Base-by-base conservation (phyloP, 176 grass and related monocot genomes). In the Microstegium vimineum region DNA sequence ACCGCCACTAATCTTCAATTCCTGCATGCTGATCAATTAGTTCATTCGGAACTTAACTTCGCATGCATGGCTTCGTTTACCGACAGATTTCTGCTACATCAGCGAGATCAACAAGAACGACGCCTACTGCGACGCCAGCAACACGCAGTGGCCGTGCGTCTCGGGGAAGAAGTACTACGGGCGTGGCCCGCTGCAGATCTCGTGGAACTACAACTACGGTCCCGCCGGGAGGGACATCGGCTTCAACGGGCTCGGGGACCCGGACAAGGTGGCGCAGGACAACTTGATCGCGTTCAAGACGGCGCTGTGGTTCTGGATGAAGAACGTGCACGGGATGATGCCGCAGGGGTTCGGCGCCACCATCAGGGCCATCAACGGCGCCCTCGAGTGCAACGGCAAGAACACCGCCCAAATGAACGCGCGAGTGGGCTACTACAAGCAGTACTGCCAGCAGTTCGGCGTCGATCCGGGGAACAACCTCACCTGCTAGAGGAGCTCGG, bases 131-230 rank as follows among this genome's bases (percentile, higher is more conserved):
- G 67, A 70, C 67, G 0, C 22, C 0, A 41, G 0, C 10, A 7
- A 1, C 22, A 69, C 0, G 67, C 67, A 70, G 67, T 42, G 67
- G 67, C 67, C 67, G n/a, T 70, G 67, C 37, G 37, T 8, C 22
- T 4, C 67, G 10, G 67, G 67, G 10, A 89, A 91, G 81, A 42
- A 13, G 3, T 93, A 97, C 89, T 89, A 78, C 41, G 94, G 91
- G 14, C 86, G 94, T 3, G 94, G 88, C 1, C 90, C 90, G 17
- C 57, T 97, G 31, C 86, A 90, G 59, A 34, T 97, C 4, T 82
- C 86, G 17, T 97, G 91, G 91, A 97, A 93, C 83, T 95, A 16
- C 71, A 95, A 95, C 79, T 95, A 95, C 57, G 90, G 93, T 2
- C 88, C 93, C 5, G 94, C 94, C 0, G 94, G 94, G 71, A 91